These are phyloP conservation scores for Craspedostauros australis DNA, from an alignment of 108 stramenopile species.

Conservation along the genomic window DNA sequence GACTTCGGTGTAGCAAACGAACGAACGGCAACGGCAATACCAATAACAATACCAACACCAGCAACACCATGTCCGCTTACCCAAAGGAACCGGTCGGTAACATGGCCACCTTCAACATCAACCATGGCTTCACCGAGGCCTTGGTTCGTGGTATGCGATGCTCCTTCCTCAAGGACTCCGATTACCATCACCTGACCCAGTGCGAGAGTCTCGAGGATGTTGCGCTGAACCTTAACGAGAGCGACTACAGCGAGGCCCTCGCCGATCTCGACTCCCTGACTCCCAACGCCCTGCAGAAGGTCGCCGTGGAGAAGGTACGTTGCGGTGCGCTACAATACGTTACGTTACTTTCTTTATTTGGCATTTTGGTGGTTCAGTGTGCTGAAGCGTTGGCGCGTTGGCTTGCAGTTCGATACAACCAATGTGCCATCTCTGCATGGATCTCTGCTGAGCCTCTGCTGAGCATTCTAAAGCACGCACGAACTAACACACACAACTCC, in stretches of 20 bases:
- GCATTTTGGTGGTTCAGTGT: neutral
- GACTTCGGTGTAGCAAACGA: neutral
- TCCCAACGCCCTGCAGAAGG: conserved; percentile 78
- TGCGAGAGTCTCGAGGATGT: conserved; percentile 96
- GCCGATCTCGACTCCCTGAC: conserved; percentile 71
- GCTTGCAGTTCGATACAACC: neutral
- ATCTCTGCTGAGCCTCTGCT: too few species aligned
- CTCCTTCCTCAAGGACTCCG: conserved; percentile 87
- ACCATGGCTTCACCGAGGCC: conserved; percentile 95
- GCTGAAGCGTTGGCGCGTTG: neutral
- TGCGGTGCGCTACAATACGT: neutral
- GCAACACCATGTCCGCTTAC: conserved; percentile 42
- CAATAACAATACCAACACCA: too few species aligned
- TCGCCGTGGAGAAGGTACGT: conserved; percentile 84
- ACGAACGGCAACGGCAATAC: too few species aligned
- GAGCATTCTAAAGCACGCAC: too few species aligned
- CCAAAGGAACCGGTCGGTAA: conserved; percentile 63
- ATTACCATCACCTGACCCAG: conserved; percentile 94
- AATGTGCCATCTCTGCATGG: neutral
- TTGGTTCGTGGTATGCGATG: conserved; percentile 93
- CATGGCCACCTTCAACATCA: conserved; percentile 91
- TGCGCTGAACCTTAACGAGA: conserved; percentile 95
- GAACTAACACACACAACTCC: neutral
- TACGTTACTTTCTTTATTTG: neutral
- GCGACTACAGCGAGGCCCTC: conserved; percentile 90